These are phyloP conservation scores for Podaxis sp. DNA, from an alignment of 768 basidiomycete genomes.

Conservation along the genomic window DNA sequence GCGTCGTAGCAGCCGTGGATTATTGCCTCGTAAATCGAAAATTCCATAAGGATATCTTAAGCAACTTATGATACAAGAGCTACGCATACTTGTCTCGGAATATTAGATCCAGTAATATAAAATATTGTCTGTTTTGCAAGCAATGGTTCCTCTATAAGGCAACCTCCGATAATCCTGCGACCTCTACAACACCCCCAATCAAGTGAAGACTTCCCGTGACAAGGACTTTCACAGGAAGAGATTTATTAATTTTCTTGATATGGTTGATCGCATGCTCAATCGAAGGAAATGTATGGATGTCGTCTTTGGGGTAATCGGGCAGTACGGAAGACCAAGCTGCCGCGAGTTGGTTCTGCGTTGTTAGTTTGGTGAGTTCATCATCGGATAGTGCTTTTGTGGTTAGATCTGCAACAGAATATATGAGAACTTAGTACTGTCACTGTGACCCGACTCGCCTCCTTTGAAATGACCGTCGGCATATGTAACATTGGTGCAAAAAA, in stretches of 20 bases:
- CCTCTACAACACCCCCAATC: constrained; percentile 92
- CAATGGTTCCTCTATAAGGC: constrained; percentile 44
- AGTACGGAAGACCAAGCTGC: constrained; percentile 68
- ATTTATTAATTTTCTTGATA: constrained; percentile 43
- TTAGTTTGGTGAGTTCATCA: constrained; percentile 62
- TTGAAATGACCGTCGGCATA: constrained; percentile 89
- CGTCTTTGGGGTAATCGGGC: constrained; percentile 56
- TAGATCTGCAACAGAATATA: constrained; percentile 58
- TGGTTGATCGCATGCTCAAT: constrained; percentile 85
- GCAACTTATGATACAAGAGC: neutral
- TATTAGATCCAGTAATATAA: neutral
- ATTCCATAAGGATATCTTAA: neutral
- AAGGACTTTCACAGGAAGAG: constrained; percentile 54
- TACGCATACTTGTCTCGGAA: neutral
- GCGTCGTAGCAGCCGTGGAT: neutral
- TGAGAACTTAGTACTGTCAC: neutral
- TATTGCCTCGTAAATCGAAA: neutral
- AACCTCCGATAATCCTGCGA: constrained; percentile 73
- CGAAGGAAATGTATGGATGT: constrained; percentile 80
- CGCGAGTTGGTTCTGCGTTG: constrained; percentile 75
- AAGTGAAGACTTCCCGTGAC: constrained; percentile 93
- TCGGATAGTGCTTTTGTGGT: constrained; percentile 65
- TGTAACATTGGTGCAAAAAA: constrained; percentile 97
- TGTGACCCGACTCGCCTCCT: constrained; percentile 56
- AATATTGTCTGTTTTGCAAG: neutral